Base-by-base conservation (phyloP, 108 stramenopile species). In the Cyclotella cryptica region DNA sequence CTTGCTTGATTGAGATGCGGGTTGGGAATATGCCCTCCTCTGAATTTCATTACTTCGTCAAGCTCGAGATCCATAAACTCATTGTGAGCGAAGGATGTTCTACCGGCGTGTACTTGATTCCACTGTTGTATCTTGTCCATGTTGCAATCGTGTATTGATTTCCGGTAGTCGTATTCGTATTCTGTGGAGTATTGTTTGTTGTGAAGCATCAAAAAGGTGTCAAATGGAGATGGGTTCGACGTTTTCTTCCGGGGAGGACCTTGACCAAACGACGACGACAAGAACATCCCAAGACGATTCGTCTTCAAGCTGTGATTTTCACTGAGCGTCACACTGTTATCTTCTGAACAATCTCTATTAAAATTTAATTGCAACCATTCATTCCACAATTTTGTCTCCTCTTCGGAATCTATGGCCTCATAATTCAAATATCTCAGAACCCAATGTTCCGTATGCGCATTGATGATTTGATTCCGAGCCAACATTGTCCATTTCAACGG, bases 401-500 rank as follows among this genome's bases (percentile, higher is more conserved):
- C 64, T 24, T 71, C 53, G 4, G 13, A n/a, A 45, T 72, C 69
- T 43, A 78, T 78, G 14, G 77, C 22, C 28, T 79, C 78, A 29
- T 73, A 73, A 39, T 10, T 65, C 44, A 66, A 19, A 46, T 79
- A 79, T 2, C 64, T 51, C 3, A 79, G 43, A 0, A 72, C 78
- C 78, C 78, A 79, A 55, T 72, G 40, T 41, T 79, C 78, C n/a
- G 78, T 79, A 61, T 79, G 78, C 2, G 78, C 61, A 41, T 66
- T 51, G 22, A 66, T 62, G 29, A 72, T 41, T 63, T 66, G 62
- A 66, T 72, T 54, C 2, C 78, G 41, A 1, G 78, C 41, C 28
- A 79, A 39, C 78, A 79, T 79, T 28, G 72, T 79, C 78, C 78
- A 79, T 30, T 66, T 72, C 26, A 79, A 21, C 24, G 78, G 78